Base-by-base conservation (phyloP, 768 basidiomycete species). In the Xerocomellus amylosporus region DNA sequence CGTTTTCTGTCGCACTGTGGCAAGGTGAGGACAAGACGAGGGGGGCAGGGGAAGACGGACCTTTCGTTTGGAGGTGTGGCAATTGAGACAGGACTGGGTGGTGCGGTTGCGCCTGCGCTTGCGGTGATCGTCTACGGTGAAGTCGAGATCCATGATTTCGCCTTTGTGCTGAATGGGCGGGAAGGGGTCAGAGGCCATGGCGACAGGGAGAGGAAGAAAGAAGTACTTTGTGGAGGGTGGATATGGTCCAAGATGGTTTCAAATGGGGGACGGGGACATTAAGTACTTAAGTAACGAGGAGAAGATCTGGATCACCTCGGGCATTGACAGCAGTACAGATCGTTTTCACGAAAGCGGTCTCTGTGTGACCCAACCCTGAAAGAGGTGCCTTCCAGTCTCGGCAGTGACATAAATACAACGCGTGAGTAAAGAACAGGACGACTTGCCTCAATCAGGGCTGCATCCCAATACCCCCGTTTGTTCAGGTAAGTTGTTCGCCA, bases 1-100 rank as follows among this genome's bases (percentile, higher is more conserved):
- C 93, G 80, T 68, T 93, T 93, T 53, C 93, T 79, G 74, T 96
- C 93, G 67, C 93, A 96, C 90, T 53, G 53, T 51, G 52, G 55
- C 26, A 39, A 24, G 55, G 48, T 56, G 42, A 61, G 58, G 55
- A 36, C 10, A 7, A 31, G 46, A 38, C 8, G 24, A 40, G 56
- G 20, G 15, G 39, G 8, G 12, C 33, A 37, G 33, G 56, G 51
- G 51, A 20, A 15, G 40, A 62, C 78, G 51, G 58, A 92, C 92
- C 81, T 94, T 94, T 63, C 93, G 77, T 75, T 96, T 96, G 50
- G 93, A 93, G 42, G 92, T 93, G 73, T 96, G 93, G 75, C 93
- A 96, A 65, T 91, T 91, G 55, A 86, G 75, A 63, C 84, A 86
- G 22, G 88, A 90, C 76, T 94, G 89, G 2, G 92, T 94, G 44